Evolutionary conservation across 352 stramenopile genomes (phyloP).

Genomic region (Ochromonadaceae sp.): DNA sequence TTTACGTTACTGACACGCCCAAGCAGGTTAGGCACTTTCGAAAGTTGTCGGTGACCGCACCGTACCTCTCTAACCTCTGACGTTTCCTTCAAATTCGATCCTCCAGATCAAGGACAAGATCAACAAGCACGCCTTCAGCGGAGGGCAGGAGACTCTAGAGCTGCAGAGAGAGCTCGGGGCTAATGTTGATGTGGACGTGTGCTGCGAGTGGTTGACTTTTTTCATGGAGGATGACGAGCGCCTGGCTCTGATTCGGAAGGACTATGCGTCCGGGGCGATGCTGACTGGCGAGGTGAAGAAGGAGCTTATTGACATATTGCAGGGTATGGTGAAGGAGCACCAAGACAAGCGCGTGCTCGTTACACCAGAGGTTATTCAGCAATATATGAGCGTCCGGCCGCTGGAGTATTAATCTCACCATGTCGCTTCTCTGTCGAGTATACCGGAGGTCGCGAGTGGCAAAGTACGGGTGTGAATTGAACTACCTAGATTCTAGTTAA

Average conservation of each 20-base stretch:
- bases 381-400: conserved; percentile 88
- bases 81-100: background rate
- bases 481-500: too few relatives aligned
- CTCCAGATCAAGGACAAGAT: conserved; percentile 43
- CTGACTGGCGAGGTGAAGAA: conserved; percentile 95
- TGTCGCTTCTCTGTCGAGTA: background rate
- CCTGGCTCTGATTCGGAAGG: conserved; percentile 60
- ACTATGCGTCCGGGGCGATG: conserved; percentile 83
- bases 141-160: conserved; percentile 92
- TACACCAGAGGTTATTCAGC: conserved; percentile 79
- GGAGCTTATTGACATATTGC: conserved; percentile 66
- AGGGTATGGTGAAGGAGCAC: conserved; percentile 76
- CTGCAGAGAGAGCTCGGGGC: conserved; percentile 93
- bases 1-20: conserved; percentile 95
- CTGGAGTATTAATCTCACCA: conserved; percentile 78
- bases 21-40: conserved; percentile 73
- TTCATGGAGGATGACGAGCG: conserved; percentile 98
- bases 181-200: conserved; percentile 94
- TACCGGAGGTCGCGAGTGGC: too few relatives aligned
- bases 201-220: conserved; percentile 97
- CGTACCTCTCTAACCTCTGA: background rate
- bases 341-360: conserved; percentile 77
- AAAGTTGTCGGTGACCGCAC: background rate
- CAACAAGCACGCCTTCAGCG: conserved; percentile 57
- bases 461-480: too few relatives aligned